phyloP scores from a whole-genome alignment of 2,329 filamentous ascomycete genomes.

The Fusarium coffeatum region DNA sequence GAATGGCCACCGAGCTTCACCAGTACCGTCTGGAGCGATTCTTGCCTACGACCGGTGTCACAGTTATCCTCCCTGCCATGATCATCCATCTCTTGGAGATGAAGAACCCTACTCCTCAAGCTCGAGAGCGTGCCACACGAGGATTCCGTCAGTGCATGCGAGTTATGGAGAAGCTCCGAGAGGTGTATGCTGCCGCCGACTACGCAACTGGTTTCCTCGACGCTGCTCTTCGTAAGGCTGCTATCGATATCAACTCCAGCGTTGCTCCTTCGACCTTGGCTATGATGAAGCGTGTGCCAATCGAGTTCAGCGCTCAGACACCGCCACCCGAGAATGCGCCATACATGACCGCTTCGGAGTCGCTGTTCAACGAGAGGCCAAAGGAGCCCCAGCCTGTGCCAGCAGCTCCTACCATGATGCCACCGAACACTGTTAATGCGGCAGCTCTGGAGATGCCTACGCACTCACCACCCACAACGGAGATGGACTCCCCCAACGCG shows the following conservation, averaged over 20 bases:
- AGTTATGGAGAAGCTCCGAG: conserved; percentile 86
- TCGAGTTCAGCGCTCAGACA: conserved; percentile 58
- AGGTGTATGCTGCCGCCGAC: conserved; percentile 93
- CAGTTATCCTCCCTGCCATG: conserved; percentile 89
- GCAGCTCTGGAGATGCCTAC: conserved; percentile 51
- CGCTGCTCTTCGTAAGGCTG: conserved; percentile 87
- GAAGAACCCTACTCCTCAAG: conserved; percentile 80
- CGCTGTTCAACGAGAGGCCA: conserved; percentile 52
- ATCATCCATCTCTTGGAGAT: conserved; percentile 95
- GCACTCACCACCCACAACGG: conserved; percentile 60
- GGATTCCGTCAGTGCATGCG: conserved; percentile 94
- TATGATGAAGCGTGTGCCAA: conserved; percentile 53
- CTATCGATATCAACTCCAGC: conserved; percentile 72
- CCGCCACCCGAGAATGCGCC: conserved; percentile 65
- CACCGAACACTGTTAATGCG: conserved; percentile 54
- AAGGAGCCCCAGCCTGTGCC: conserved; percentile 33
- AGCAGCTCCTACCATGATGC: conserved; percentile 47
- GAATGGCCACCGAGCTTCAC: conserved; percentile 82
- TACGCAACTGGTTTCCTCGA: conserved; percentile 96
- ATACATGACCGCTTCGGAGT: conserved; percentile 57
- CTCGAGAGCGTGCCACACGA: conserved; percentile 77
- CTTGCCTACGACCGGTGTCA: conserved; percentile 89
- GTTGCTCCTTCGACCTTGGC: conserved; percentile 49
- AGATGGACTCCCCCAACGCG: conserved; percentile 53
- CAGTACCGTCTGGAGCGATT: conserved; percentile 78